Evolutionary conservation across 208 protist species (phyloP).

Genomic region (Trypanosoma melophagium): DNA sequence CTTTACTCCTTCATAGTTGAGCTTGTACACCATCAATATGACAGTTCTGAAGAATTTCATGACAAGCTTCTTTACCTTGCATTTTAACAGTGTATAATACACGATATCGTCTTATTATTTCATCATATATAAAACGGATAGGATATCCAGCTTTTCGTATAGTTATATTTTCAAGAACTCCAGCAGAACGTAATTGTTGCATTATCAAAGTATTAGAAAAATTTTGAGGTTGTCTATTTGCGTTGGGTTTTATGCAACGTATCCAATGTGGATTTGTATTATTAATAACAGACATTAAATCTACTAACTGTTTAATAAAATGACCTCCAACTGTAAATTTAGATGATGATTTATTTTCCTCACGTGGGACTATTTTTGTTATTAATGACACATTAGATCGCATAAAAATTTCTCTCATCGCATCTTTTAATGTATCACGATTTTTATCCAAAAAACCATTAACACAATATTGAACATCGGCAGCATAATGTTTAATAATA

Average conservation of each 20-base stretch:
- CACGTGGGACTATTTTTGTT: slow-evolving; percentile 25
- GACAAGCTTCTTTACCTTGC: slow-evolving; percentile 2
- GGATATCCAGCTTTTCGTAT: slow-evolving; percentile 49
- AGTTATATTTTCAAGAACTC: slow-evolving; percentile 51
- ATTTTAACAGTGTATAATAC: slow-evolving; percentile 20
- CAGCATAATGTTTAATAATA: slow-evolving; percentile 74
- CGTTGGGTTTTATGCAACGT: slow-evolving; percentile 47
- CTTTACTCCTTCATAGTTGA: slow-evolving; percentile 41
- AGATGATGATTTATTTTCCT: slow-evolving; percentile 4
- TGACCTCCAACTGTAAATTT: slow-evolving; percentile 31
- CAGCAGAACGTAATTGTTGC: slow-evolving; percentile 43
- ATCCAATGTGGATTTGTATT: slow-evolving; percentile 51
- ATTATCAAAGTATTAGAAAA: slow-evolving; percentile 32
- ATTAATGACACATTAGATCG: slow-evolving; percentile 26
- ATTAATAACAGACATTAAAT: slow-evolving; percentile 38
- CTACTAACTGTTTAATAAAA: slow-evolving; percentile 39
- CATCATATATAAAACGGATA: slow-evolving; percentile 28
- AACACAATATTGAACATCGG: slow-evolving; percentile 49
- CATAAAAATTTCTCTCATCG: slow-evolving; percentile 29
- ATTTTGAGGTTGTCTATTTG: slow-evolving; percentile 23
- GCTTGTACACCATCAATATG: slow-evolving; percentile 17
- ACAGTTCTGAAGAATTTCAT: slow-evolving; percentile 17
- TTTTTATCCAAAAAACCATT: slow-evolving; percentile 42
- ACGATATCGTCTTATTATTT: slow-evolving; percentile 34
- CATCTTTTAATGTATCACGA: slow-evolving; percentile 31